Conservation (phyloP, 352 stramenopile species). For the Peronospora tabacina region DNA sequence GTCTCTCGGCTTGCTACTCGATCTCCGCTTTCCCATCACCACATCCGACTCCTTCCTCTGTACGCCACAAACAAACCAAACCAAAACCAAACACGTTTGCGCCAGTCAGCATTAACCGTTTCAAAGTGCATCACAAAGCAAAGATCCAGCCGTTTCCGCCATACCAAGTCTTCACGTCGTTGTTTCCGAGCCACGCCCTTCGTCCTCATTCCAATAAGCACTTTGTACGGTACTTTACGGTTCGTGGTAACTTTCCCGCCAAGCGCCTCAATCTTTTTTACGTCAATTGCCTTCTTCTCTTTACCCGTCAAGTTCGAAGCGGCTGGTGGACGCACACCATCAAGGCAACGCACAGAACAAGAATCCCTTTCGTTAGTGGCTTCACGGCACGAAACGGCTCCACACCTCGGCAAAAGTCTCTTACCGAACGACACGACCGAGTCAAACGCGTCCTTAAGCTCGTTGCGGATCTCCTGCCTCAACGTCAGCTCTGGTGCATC, state of each 20-base stretch:
- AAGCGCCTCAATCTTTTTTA: constrained; percentile 64
- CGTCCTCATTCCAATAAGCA: constrained; percentile 68
- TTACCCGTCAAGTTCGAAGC: constrained; percentile 58
- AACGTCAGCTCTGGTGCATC: constrained; percentile 40
- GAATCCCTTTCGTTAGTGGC: background rate
- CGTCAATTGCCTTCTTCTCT: constrained; percentile 67
- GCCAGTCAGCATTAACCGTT: background rate
- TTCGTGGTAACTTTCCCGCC: constrained; percentile 54
- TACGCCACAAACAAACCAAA: background rate
- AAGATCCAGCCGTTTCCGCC: background rate
- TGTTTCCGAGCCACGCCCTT: constrained; percentile 43
- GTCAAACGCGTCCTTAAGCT: constrained; percentile 67
- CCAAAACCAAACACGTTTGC: background rate
- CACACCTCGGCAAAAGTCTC: constrained; percentile 1
- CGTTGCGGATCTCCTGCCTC: constrained; percentile 61
- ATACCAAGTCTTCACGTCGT: constrained; percentile 51
- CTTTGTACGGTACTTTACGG: constrained; percentile 60
- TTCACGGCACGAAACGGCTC: background rate
- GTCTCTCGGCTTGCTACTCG: constrained; percentile 31
- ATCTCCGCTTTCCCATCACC: constrained; percentile 59
- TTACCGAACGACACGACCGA: constrained; percentile 68
- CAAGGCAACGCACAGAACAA: constrained; percentile 1
- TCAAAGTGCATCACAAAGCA: background rate
- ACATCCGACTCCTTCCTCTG: constrained; percentile 65
- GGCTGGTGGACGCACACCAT: constrained; percentile 23